Evolutionary conservation across 257 asterid genomes (phyloP), one percentile per base, ranked within the genome.

Genomic region (Handroanthus guayacan): DNA sequence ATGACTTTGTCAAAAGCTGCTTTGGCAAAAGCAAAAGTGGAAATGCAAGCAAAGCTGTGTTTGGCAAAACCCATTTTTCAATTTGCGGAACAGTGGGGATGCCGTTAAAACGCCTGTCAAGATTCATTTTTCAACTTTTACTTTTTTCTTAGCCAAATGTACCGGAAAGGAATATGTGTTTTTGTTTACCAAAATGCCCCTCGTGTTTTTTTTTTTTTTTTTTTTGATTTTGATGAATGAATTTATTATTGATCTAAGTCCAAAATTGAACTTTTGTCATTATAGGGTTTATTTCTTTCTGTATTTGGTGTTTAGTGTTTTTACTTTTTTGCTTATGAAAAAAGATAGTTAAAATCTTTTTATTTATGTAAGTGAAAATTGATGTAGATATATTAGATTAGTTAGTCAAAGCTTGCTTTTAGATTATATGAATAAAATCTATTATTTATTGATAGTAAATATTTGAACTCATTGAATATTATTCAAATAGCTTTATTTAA

Each of bases 11-110:
- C 39, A 18, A 77, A 69, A 78, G 84, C 80, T 68, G 85, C 74
- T 69, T 75, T 44, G 80, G 57, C 80, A 55, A 80, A 75, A 75
- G 79, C 45, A 62, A 77, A 78, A 82, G 68, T 4, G 52, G 60
- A 65, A 74, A 31, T 55, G 69, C 67, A 58, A 69, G 77, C 77
- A 60, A 58, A 69, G 77, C 77, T 64, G 73, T 67, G 73, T 73
- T 31, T 36, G 65, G 61, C 47, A 39, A 79, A 39, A 12, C 20
- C 52, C 44, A 38, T 44, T 44, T 39, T 62, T 79, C 44, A 16
- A 34, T 25, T 25, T 25, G 0, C 31, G 1, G 67, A 54, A 48
- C 66, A 63, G 51, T 43, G 36, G 39, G 8, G 67, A 4, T 58
- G 69, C 41, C 61, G 67, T 65, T 36, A 34, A 54, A 71, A 6